These are phyloP conservation scores for Akanthomyces uredinophilus DNA, from an alignment of 2,329 filamentous ascomycete genomes.

Conservation along the genomic window DNA sequence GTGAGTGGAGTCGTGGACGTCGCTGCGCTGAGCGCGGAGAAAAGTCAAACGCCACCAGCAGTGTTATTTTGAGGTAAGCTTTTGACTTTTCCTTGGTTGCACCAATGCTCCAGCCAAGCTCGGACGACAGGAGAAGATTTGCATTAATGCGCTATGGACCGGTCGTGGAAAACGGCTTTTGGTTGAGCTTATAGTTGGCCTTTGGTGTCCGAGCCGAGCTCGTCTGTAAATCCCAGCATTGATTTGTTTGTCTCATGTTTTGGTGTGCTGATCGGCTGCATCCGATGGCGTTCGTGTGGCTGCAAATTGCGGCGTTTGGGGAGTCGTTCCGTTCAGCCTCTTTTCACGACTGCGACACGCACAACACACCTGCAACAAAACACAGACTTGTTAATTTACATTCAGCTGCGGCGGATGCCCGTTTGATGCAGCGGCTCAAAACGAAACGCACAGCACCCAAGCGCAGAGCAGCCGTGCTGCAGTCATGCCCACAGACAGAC, in stretches of 20 bases:
- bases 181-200: neutral
- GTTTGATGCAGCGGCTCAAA: neutral
- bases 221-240: neutral
- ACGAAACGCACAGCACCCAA: neutral
- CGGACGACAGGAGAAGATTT: neutral
- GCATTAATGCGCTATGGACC: neutral
- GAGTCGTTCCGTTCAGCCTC: neutral
- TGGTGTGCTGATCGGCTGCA: neutral
- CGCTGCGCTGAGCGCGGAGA: slow-evolving; percentile 5
- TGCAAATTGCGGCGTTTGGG: neutral
- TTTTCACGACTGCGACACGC: no score
- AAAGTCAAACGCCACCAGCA: slow-evolving; percentile 4
- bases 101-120: neutral
- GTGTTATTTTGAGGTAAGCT: neutral
- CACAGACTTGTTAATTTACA: no score
- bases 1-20: slow-evolving; percentile 4
- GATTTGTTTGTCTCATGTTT: neutral
- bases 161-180: neutral
- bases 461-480: neutral
- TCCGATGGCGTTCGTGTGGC: neutral
- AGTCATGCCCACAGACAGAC: neutral
- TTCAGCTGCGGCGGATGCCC: neutral
- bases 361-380: no score
- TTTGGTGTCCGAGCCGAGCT: neutral
- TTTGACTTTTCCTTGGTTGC: neutral